Base-by-base conservation (phyloP, 441 rosid genomes). In the Aleurites moluccanus region DNA sequence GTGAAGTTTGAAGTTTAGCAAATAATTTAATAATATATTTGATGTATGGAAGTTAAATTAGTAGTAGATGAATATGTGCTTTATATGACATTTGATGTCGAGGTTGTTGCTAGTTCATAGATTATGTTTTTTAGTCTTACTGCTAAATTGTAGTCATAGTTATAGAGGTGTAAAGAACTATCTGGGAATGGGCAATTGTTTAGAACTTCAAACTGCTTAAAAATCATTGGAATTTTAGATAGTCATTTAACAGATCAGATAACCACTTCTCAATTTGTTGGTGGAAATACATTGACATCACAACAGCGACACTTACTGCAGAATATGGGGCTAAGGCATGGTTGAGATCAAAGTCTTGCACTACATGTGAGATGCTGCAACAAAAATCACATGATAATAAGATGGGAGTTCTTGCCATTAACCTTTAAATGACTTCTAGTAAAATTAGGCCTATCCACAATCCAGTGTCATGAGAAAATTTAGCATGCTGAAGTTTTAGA, bases 291-390 rank as follows among this genome's bases (percentile, higher is more conserved):
- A 18, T 67, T 67, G 55, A 45, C 23, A 13, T 65, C 25, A 27
- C 30, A n/a, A 44, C n/a, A 40, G 25, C 30, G 9, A 0, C 16
- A 44, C 53, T 40, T 33, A 9, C 20, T 10, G 30, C 30, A 44
- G 16, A 30, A 47, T 65, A 33, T 65, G 44, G 20, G 14, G 11
- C 27, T n/a, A 65, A 65, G 45, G 45, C 20, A 30, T 16, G 23
- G 21, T 45, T 10, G 33, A 23, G 55, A 21, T 67, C 70, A 18
- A 44, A 10, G 30, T 47, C 70, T 67, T 67, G 13, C 45, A n/a
- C 70, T 23, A 6, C 49, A 67, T 67, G 56, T 49, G 25, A 21
- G 70, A 44, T 67, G 13, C 27, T 67, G 42, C 23, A 57, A 47
- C 23, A 47, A 47, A 44, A 67, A 16, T 21, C 3, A 49, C 25